phyloP scores from a whole-genome alignment of 2,329 filamentous ascomycete genomes.

The Ophiostoma novo-ulmi region DNA sequence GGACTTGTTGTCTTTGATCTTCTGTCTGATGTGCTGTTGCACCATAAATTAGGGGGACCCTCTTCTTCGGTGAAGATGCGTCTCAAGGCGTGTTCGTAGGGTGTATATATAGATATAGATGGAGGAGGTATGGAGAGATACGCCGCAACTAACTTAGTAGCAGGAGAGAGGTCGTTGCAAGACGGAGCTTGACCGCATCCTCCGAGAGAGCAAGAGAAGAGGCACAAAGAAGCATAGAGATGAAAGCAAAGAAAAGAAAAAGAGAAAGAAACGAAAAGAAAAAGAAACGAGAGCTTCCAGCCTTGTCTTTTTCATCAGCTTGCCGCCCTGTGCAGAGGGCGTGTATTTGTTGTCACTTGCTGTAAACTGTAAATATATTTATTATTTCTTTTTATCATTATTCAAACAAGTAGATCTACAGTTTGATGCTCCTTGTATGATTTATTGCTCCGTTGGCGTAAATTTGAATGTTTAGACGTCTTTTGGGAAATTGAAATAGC shows the following conservation, averaged over 20 bases:
- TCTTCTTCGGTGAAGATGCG: conserved; percentile 10
- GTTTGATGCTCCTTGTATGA: background rate
- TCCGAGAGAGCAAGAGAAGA: background rate
- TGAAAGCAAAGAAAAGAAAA: background rate
- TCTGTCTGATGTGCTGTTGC: conserved; percentile 8
- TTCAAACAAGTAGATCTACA: background rate
- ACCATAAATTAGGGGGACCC: conserved; percentile 9
- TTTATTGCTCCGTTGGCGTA: background rate
- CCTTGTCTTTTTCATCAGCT: background rate
- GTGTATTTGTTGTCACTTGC: background rate
- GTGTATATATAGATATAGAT: conserved; percentile 1
- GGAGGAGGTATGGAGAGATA: background rate
- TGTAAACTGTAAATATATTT: background rate
- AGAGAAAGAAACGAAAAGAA: background rate
- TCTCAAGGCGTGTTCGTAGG: background rate
- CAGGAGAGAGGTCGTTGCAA: background rate
- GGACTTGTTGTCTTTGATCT: background rate
- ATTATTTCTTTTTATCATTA: background rate
- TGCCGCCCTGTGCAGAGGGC: background rate
- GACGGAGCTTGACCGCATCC: background rate
- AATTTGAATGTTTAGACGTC: background rate
- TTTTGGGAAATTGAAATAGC: background rate
- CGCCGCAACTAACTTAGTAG: background rate
- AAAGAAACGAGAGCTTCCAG: background rate
- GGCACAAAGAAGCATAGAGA: background rate